phyloP scores from a whole-genome alignment of 306 rosid species.

The Mucuna pruriens region DNA sequence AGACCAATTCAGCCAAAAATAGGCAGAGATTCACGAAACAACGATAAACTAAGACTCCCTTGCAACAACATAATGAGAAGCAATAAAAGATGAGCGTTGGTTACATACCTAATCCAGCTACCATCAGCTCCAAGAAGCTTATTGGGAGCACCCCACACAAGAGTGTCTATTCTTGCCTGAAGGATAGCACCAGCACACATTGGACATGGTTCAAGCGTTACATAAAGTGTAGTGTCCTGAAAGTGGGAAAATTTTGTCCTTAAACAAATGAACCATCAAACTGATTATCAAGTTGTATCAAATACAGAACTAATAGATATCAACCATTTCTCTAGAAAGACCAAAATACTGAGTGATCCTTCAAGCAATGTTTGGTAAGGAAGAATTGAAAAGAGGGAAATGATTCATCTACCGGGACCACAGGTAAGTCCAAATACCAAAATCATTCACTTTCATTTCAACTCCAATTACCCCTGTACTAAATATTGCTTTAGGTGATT shows the following conservation, averaged over 20 bases:
- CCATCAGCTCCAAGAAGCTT: slow-evolving; percentile 99
- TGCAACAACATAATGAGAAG: slow-evolving; percentile 13
- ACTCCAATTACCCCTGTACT: not conserved
- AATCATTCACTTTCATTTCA: slow-evolving; percentile 17
- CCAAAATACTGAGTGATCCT: not conserved
- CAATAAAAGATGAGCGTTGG: slow-evolving; percentile 16
- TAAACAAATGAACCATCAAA: slow-evolving; percentile 37
- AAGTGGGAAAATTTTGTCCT: slow-evolving; percentile 29
- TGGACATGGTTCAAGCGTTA: slow-evolving; percentile 98
- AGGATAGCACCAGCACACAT: slow-evolving; percentile 99
- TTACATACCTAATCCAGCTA: slow-evolving; percentile 90
- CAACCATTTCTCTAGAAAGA: slow-evolving; percentile 20
- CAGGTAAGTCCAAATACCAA: not conserved
- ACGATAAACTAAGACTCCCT: slow-evolving; percentile 24
- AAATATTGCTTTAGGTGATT: slow-evolving; percentile 13
- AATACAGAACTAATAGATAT: slow-evolving; percentile 22
- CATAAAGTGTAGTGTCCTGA: slow-evolving; percentile 83
- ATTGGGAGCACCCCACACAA: slow-evolving; percentile 99
- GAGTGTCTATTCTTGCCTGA: slow-evolving; percentile 77
- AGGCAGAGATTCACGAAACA: not conserved
- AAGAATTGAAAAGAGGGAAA: not conserved
- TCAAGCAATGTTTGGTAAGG: slow-evolving; percentile 6
- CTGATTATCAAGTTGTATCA: slow-evolving; percentile 20
- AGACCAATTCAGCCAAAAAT: not conserved
- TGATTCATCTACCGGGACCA: not conserved